Conservation (phyloP, 352 stramenopile genomes). For the Pythium rhizo-oryzae region DNA sequence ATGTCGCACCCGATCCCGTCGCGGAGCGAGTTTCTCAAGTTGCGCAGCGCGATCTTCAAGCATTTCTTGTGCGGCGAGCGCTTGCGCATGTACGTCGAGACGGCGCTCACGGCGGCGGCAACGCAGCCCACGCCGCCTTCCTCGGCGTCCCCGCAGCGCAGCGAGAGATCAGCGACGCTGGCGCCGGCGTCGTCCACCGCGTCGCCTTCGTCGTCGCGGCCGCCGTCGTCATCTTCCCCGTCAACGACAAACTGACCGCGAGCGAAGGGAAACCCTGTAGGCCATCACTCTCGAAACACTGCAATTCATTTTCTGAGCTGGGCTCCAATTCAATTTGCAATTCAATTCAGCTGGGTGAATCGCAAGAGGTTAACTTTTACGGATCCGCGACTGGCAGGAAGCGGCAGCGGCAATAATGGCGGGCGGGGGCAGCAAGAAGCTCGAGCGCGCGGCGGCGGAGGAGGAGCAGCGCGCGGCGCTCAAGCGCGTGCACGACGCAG, state of each 20-base stretch:
- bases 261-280: background rate
- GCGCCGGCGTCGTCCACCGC: background rate
- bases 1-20: conserved; percentile 47
- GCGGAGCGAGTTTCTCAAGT: conserved; percentile 44
- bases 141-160: conserved; percentile 12
- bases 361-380: conserved; percentile 10
- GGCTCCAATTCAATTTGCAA: conserved; percentile 2
- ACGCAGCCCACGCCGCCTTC: conserved; percentile 11
- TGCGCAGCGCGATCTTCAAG: conserved; percentile 48
- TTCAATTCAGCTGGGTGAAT: conserved; percentile 5
- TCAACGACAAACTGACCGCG: too few species aligned
- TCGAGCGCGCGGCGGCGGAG: background rate
- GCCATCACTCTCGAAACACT: background rate
- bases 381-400: background rate
- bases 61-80: conserved; percentile 60
- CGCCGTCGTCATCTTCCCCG: background rate
- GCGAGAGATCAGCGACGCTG: background rate
- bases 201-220: background rate
- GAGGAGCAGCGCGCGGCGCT: background rate
- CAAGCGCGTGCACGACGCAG: background rate
- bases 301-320: conserved; percentile 15
- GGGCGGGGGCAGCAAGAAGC: conserved; percentile 5
- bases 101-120: conserved; percentile 19
- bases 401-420: background rate
- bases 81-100: conserved; percentile 30